These are phyloP conservation scores for Boletus vermiculosoides DNA, from an alignment of 768 basidiomycete genomes.

Conservation along the genomic window DNA sequence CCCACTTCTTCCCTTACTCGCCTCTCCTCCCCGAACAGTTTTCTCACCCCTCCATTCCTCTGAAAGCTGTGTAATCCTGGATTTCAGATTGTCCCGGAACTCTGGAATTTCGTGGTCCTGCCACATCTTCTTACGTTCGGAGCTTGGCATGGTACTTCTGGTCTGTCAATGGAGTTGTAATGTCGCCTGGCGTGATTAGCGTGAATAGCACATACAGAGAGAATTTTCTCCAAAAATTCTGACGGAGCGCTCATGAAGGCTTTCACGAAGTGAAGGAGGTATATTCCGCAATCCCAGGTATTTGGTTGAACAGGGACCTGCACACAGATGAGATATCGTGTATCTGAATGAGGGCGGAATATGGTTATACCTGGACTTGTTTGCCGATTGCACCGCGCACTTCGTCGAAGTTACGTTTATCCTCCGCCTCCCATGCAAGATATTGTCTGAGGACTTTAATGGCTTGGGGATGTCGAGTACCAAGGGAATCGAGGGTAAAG, in stretches of 20 bases:
- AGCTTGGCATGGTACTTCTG: conserved; percentile 33
- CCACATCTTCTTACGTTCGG: conserved; percentile 51
- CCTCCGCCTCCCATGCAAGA: conserved; percentile 71
- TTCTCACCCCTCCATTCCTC: conserved; percentile 50
- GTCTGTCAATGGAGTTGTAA: conserved; percentile 21
- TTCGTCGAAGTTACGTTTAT: conserved; percentile 54
- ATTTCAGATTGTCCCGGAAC: conserved; percentile 46
- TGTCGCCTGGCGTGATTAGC: background rate
- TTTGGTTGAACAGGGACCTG: conserved; percentile 90
- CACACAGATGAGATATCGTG: background rate
- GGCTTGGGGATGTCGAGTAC: conserved; percentile 65
- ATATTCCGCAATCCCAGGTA: conserved; percentile 90
- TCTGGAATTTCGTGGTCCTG: conserved; percentile 43
- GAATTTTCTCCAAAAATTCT: conserved; percentile 49
- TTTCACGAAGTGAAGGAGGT: conserved; percentile 82
- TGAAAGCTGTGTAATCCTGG: conserved; percentile 49
- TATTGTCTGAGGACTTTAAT: conserved; percentile 62
- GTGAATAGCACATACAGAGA: conserved; percentile 23
- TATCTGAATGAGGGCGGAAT: background rate
- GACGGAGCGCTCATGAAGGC: conserved; percentile 69
- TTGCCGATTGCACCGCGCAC: conserved; percentile 43
- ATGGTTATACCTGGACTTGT: conserved; percentile 49
- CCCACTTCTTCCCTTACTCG: conserved; percentile 29
- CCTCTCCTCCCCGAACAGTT: conserved; percentile 36
- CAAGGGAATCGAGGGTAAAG: conserved; percentile 89